Percentiles rank a stretch among this genome's conserved stretches.
These are phyloP conservation scores for Musa troglodytarum DNA, from an alignment of 176 grass and related monocot species.

Conservation along the genomic window DNA sequence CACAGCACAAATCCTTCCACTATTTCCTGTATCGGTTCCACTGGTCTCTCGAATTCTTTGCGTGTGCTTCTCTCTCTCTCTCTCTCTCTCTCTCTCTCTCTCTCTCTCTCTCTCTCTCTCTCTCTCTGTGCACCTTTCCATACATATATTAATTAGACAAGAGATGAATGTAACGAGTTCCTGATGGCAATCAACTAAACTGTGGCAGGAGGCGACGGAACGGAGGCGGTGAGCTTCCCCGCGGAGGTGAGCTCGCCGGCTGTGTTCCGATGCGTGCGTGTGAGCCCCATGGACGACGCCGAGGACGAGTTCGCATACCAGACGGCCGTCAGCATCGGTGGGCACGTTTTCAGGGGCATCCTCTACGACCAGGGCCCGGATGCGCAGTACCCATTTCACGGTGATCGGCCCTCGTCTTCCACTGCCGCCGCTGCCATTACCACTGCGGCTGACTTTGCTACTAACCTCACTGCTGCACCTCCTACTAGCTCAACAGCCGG, in stretches of 20 bases:
- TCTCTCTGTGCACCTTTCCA: not conserved
- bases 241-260: slow-evolving; percentile 79
- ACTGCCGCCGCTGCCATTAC: slow-evolving; percentile 14
- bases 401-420: slow-evolving; percentile 43
- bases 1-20: not conserved
- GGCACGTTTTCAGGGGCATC: slow-evolving; percentile 91
- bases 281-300: slow-evolving; percentile 74
- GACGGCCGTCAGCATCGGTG: slow-evolving; percentile 84
- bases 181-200: too few species aligned
- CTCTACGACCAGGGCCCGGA: slow-evolving; percentile 79
- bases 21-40: not conserved
- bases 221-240: slow-evolving; percentile 60
- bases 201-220: not conserved
- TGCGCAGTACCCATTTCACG: slow-evolving; percentile 23
- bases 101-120: not conserved
- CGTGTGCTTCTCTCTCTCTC: not conserved
- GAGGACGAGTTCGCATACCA: slow-evolving; percentile 94
- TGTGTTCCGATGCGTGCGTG: slow-evolving; percentile 85
- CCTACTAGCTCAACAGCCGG: slow-evolving; percentile 27
- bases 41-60: not conserved
- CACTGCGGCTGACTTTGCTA: not conserved
- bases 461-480: slow-evolving; percentile 14
- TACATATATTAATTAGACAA: too few species aligned
- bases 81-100: not conserved
- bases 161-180: too few species aligned